Percentiles rank a stretch among this genome's conserved stretches.
Evolutionary conservation across 2,329 filamentous ascomycete species (phyloP).

Genomic region (Diplodia mutila): DNA sequence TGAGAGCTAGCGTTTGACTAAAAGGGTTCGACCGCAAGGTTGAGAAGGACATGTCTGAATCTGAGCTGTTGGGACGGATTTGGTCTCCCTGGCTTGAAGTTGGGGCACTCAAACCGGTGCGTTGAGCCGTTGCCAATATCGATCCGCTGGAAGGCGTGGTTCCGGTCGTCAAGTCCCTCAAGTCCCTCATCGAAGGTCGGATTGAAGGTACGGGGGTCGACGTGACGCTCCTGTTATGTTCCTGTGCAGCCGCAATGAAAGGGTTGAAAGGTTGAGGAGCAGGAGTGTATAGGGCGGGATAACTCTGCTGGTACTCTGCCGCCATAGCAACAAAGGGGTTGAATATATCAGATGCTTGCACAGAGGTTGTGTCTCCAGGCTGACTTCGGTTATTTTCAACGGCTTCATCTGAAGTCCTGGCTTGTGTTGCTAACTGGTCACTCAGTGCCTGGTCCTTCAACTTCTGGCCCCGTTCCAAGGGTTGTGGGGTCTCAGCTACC

Average conservation of each 20-base stretch:
- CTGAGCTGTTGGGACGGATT: not conserved
- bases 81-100: not conserved
- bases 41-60: not conserved
- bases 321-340: conserved; percentile 9
- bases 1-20: not conserved
- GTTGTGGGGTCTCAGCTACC: not conserved
- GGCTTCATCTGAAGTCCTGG: not conserved
- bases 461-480: not conserved
- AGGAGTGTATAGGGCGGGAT: not conserved
- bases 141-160: no score
- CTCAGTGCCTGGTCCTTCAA: not conserved
- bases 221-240: conserved; percentile 12
- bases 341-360: not conserved
- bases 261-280: conserved; percentile 6
- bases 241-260: conserved; percentile 7
- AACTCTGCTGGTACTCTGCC: conserved; percentile 9
- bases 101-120: not conserved
- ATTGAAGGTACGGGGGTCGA: not conserved
- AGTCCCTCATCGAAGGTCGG: not conserved
- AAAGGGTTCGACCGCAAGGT: not conserved
- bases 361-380: not conserved
- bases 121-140: not conserved
- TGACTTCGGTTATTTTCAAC: not conserved
- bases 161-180: not conserved
- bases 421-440: not conserved